Evolutionary conservation across 768 basidiomycete species (phyloP), one percentile per base, ranked within the genome.

Genomic region (Tephrocybe sp.): DNA sequence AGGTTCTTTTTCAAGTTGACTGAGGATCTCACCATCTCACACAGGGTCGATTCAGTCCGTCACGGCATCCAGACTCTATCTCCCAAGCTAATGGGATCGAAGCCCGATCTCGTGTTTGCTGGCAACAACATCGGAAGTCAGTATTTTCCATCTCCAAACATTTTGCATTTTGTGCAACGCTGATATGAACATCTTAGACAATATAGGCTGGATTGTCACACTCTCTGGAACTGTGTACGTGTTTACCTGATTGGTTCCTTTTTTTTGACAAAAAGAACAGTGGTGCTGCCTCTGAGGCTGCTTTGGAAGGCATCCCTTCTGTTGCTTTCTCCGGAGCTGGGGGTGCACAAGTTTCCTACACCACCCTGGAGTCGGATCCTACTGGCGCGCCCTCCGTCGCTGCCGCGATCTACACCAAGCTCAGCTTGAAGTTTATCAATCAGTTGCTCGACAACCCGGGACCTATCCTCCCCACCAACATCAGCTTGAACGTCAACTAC

Each of bases 401-500:
- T 9, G 74, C 78, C 8, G 56, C 63, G 40, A 66, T 73, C 48
- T 80, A 80, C 61, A 67, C 78, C 18, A 53, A 66, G 15, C 74
- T 80, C 37, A 68, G 72, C 43, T 61, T 74, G 23, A 69, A 66
- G 53, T 71, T 81, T 58, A 61, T 71, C 23, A 42, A 65, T 14
- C 66, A 66, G 18, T 62, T 70, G n/a, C 57, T 75, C 42, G 52
- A 56, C 7, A 51, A 45, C 37, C 46, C 43, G 9, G 62, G 56
- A 1, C 71, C 73, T 1, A 61, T 77, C 48, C 69, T 79, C 15
- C 80, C 79, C 1, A 18, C 62, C 0, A 70, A 70, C 20, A 65
- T 72, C 48, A 68, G 67, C 37, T 53, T 83, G 51, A 80, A 79
- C 60, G 78, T 83, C 58, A 83, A 81, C 66, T 80, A 73, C 58